Evolutionary conservation across 202 grass and related monocot genomes (phyloP).

Genomic region (Setaria italica): DNA sequence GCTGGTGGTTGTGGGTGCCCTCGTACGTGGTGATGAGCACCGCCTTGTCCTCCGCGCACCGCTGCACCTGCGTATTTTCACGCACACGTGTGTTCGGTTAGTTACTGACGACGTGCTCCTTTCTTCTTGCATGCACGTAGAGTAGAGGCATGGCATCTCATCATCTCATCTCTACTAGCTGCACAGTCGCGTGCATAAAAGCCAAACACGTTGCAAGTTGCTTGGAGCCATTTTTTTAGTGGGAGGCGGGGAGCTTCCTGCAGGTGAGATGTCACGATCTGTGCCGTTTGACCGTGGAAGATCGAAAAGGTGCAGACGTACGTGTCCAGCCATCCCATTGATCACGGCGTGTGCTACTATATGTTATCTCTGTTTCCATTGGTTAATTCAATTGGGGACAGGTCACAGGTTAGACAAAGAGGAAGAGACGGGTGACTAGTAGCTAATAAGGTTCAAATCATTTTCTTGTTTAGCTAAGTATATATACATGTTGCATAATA

Average conservation of each 20-base stretch:
- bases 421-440: background rate
- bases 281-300: background rate
- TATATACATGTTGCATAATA: background rate
- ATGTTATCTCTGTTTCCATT: background rate
- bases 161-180: background rate
- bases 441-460: background rate
- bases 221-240: background rate
- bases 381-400: background rate
- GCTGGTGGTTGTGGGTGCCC: constrained; percentile 51
- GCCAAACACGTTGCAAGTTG: background rate
- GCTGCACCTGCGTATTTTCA: constrained; percentile 37
- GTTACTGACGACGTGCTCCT: background rate
- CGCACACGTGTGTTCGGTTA: background rate
- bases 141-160: too few species aligned
- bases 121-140: background rate
- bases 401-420: background rate
- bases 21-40: constrained; percentile 53
- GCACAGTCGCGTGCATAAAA: background rate
- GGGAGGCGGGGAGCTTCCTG: background rate
- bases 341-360: background rate
- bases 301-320: constrained; percentile 6
- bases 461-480: constrained; percentile 16
- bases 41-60: constrained; percentile 51
- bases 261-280: constrained; percentile 30
- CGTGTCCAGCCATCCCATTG: background rate